Conservation (phyloP, 2,329 filamentous ascomycete genomes). For the Fusarium austroafricanum region DNA sequence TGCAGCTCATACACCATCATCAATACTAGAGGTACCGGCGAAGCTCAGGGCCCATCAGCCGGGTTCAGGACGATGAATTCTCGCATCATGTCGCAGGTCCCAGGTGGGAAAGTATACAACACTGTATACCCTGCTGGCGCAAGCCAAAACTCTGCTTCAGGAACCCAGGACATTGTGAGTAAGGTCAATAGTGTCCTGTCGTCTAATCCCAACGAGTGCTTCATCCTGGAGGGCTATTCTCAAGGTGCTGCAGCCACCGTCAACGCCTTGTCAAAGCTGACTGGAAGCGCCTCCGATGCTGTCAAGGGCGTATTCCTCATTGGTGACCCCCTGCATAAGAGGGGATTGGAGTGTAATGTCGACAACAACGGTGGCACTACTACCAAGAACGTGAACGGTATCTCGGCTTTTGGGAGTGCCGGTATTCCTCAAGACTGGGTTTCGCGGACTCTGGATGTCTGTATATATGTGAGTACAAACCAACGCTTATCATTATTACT, state of each 20-base stretch:
- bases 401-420: background rate
- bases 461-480: conserved; percentile 8
- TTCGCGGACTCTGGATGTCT: conserved; percentile 12
- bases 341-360: conserved; percentile 12
- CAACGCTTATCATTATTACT: rapidly evolving
- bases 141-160: conserved; percentile 4
- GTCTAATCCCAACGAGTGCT: conserved; percentile 9
- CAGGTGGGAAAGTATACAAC: conserved; percentile 21
- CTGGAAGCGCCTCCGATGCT: conserved; percentile 3
- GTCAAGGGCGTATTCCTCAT: conserved; percentile 19
- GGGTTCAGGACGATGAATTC: conserved; percentile 27
- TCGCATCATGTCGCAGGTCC: background rate
- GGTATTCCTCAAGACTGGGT: conserved; percentile 14
- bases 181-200: conserved; percentile 8
- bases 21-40: conserved; percentile 21
- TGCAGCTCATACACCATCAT: conserved; percentile 25
- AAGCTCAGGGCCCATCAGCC: conserved; percentile 5
- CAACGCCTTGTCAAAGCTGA: conserved; percentile 10
- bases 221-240: conserved; percentile 17
- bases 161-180: conserved; percentile 5
- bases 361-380: conserved; percentile 15
- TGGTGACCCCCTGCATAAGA: conserved; percentile 10
- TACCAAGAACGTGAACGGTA: conserved; percentile 12
- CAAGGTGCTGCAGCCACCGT: conserved; percentile 23
- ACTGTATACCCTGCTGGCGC: conserved; percentile 15